These are phyloP conservation scores for Globisporangium acanthophoron DNA, from an alignment of 352 stramenopile species.

Conservation along the genomic window DNA sequence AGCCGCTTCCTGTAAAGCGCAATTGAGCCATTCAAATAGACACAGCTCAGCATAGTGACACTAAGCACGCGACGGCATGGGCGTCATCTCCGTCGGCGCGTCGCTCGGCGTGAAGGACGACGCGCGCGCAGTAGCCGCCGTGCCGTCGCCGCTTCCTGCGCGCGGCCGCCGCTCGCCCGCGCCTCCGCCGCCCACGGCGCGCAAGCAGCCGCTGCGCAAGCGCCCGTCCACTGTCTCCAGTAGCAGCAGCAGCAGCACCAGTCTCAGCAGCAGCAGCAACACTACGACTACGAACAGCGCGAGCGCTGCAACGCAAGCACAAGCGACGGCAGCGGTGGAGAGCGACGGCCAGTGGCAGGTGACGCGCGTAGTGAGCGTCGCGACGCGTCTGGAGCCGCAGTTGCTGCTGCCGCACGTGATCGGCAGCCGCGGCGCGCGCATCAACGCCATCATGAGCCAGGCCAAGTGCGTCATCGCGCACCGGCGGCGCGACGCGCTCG, in stretches of 20 bases:
- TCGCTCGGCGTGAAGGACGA: constrained; percentile 61
- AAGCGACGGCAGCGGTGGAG: neutral
- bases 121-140: neutral
- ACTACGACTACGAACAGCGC: constrained; percentile 2
- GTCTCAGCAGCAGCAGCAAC: neutral
- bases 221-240: neutral
- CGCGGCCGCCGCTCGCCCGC: constrained; percentile 4
- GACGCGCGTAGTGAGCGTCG: constrained; percentile 29
- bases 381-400: constrained; percentile 35
- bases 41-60: neutral
- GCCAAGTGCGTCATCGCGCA: constrained; percentile 51
- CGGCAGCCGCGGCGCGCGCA: constrained; percentile 33
- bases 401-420: constrained; percentile 43
- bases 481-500: constrained; percentile 13
- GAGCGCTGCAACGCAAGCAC: neutral
- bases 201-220: neutral
- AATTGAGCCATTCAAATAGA: neutral
- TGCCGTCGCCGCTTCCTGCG: neutral
- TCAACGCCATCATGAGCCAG: constrained; percentile 56
- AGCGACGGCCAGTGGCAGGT: constrained; percentile 13
- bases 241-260: constrained; percentile 1
- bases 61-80: constrained; percentile 25
- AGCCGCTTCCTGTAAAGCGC: neutral
- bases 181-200: neutral
- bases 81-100: constrained; percentile 74